Conservation (phyloP, 2,329 filamentous ascomycete species). For the Fusarium sp. region DNA sequence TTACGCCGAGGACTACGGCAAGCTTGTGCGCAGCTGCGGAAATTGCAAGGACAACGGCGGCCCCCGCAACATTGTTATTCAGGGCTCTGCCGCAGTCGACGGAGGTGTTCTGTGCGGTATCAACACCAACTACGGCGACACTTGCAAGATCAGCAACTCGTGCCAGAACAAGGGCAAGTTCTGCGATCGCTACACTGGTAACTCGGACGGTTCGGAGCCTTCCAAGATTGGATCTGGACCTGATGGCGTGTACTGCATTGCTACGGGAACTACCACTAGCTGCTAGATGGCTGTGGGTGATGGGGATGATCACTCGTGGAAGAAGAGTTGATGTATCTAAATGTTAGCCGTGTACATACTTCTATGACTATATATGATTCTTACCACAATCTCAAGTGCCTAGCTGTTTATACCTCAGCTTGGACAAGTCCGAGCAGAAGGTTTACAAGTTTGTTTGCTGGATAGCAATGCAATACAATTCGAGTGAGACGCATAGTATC, state of each 20-base stretch:
- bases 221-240: slow-evolving; percentile 43
- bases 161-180: slow-evolving; percentile 43
- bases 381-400: neutral
- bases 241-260: slow-evolving; percentile 40
- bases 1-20: slow-evolving; percentile 53
- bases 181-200: slow-evolving; percentile 40
- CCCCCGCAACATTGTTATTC: slow-evolving; percentile 40
- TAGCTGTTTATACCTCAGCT: no score
- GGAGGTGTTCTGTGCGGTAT: slow-evolving; percentile 45
- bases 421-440: no score
- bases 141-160: slow-evolving; percentile 42
- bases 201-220: slow-evolving; percentile 41
- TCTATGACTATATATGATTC: neutral
- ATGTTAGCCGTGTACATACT: slow-evolving; percentile 4
- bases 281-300: slow-evolving; percentile 29
- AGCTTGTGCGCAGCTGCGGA: slow-evolving; percentile 64
- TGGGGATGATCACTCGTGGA: neutral
- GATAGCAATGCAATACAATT: no score
- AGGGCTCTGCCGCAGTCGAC: slow-evolving; percentile 37
- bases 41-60: slow-evolving; percentile 47
- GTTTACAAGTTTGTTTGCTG: no score
- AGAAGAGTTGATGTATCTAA: neutral
- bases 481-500: no score
- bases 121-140: slow-evolving; percentile 47
- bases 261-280: slow-evolving; percentile 15